Conservation (phyloP, 2,329 filamentous ascomycete species). For the Lachnellula cervina region DNA sequence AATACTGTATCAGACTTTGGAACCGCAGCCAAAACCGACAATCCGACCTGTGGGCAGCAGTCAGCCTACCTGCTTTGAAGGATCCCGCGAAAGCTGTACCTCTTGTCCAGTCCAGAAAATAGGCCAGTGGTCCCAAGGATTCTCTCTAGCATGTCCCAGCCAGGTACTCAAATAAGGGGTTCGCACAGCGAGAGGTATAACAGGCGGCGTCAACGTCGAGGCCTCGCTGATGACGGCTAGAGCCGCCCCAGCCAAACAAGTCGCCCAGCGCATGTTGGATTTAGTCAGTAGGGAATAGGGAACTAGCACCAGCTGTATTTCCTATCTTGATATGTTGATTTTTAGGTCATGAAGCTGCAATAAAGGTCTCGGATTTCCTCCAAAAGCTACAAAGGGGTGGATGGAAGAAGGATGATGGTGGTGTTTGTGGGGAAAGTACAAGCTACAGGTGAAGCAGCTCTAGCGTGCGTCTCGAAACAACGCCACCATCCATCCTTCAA, state of each 20-base stretch:
- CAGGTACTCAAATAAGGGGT: slow-evolving; percentile 58
- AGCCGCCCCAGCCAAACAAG: slow-evolving; percentile 26
- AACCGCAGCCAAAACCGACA: slow-evolving; percentile 58
- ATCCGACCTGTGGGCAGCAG: slow-evolving; percentile 44
- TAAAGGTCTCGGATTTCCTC: not conserved
- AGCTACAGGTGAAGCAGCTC: no score
- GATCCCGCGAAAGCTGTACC: slow-evolving; percentile 31
- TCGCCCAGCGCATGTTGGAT: slow-evolving; percentile 28
- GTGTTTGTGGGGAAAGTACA: no score
- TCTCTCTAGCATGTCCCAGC: slow-evolving; percentile 62
- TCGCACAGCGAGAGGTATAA: slow-evolving; percentile 53
- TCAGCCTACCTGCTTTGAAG: slow-evolving; percentile 1
- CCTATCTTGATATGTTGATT: not conserved
- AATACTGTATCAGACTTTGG: slow-evolving; percentile 56
- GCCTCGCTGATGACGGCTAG: slow-evolving; percentile 35
- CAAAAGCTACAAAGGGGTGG: not conserved
- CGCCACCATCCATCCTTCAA: no score
- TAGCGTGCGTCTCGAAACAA: no score
- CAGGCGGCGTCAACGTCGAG: slow-evolving; percentile 51
- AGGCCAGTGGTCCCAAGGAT: slow-evolving; percentile 80
- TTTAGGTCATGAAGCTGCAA: not conserved
- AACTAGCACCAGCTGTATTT: not conserved
- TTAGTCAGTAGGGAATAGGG: not conserved
- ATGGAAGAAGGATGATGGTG: not conserved
- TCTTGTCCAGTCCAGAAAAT: slow-evolving; percentile 76